phyloP scores from a whole-genome alignment of 768 basidiomycete genomes.

The Termitomyces sp. region DNA sequence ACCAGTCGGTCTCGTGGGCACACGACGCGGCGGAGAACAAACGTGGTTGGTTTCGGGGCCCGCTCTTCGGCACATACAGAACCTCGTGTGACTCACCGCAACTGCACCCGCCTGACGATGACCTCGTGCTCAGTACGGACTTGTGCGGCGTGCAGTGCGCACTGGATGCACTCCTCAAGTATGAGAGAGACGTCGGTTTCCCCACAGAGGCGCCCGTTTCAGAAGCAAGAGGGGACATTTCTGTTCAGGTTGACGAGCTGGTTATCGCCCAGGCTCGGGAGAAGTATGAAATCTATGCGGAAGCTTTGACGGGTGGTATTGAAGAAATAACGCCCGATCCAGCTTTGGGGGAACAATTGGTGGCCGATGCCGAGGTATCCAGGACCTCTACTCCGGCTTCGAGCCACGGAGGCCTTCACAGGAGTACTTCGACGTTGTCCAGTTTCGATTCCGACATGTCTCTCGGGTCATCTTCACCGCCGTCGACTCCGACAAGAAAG shows the following conservation, averaged over 20 bases:
- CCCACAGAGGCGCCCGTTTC: constrained; percentile 13
- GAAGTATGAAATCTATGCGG: constrained; percentile 37
- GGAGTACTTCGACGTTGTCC: constrained; percentile 31
- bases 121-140: constrained; percentile 30
- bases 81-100: constrained; percentile 8
- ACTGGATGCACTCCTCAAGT: constrained; percentile 27
- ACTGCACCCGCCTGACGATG: constrained; percentile 6
- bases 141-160: constrained; percentile 35
- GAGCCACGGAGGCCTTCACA: constrained; percentile 19
- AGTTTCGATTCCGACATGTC: constrained; percentile 39
- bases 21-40: constrained; percentile 19
- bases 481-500: constrained; percentile 46
- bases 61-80: constrained; percentile 20
- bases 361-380: constrained; percentile 5
- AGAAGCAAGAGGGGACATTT: constrained; percentile 11
- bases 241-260: constrained; percentile 25
- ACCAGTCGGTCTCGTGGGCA: constrained; percentile 34
- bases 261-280: constrained; percentile 27
- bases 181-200: constrained; percentile 41
- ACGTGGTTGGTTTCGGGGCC: constrained; percentile 26
- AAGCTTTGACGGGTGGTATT: constrained; percentile 29
- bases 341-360: constrained; percentile 13
- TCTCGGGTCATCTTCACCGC: constrained; percentile 38
- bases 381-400: constrained; percentile 15
- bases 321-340: neutral